phyloP scores from a whole-genome alignment of 495 filamentous ascomycete genomes.

The Jackrogersella minutella region DNA sequence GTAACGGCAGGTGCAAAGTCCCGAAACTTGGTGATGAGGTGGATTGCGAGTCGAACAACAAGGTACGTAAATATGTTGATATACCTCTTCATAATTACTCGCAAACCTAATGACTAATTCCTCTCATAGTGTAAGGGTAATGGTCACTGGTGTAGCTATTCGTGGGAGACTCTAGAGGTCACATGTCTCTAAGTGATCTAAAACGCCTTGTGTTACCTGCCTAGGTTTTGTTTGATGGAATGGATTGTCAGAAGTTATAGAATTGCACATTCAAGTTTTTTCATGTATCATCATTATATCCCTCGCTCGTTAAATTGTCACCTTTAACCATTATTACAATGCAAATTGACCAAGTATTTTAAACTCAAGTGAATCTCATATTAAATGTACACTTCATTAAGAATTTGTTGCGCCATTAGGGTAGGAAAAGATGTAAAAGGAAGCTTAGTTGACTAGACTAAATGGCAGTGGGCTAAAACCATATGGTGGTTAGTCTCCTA shows the following conservation, averaged over 20 bases:
- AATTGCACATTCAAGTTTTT: neutral
- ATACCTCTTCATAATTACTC: too few species aligned
- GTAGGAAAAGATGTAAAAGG: too few species aligned
- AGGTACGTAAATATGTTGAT: neutral
- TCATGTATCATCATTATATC: neutral
- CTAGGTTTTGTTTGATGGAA: neutral
- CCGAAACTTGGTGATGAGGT: neutral
- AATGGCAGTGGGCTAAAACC: too few species aligned
- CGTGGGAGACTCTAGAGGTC: neutral
- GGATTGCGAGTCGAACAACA: neutral
- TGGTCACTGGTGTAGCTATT: neutral
- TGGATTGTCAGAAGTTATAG: neutral
- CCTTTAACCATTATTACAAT: too few species aligned
- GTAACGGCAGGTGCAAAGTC: too few species aligned
- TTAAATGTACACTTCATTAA: too few species aligned
- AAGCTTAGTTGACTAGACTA: too few species aligned
- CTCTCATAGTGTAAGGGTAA: neutral
- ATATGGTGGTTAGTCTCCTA: too few species aligned
- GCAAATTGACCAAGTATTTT: too few species aligned
- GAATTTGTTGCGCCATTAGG: too few species aligned
- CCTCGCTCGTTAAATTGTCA: neutral
- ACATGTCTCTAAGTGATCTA: neutral
- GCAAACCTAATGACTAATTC: neutral
- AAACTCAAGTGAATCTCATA: too few species aligned
- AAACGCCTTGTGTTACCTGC: too few species aligned